Conservation (phyloP, 2,329 filamentous ascomycete species). For the Fusarium sp. region DNA sequence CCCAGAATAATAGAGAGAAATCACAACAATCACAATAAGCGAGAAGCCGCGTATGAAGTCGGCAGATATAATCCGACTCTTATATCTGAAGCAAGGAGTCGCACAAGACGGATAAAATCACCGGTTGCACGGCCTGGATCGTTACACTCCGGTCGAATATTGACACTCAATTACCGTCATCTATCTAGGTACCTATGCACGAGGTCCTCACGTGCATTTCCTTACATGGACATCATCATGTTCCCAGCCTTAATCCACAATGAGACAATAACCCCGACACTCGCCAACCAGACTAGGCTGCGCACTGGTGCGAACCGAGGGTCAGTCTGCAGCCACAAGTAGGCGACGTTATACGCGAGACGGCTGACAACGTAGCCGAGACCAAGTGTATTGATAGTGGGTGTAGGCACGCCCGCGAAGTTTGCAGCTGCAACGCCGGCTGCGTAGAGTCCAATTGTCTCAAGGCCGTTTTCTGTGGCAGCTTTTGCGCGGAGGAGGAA, state of each 20-base stretch:
- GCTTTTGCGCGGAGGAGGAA: slow-evolving; percentile 67
- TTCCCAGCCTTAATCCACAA: slow-evolving; percentile 60
- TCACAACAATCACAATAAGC: slow-evolving; percentile 8
- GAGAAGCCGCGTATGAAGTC: slow-evolving; percentile 9
- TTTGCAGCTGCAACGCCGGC: slow-evolving; percentile 62
- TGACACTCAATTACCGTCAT: neutral
- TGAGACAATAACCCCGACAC: slow-evolving; percentile 52
- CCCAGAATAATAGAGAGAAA: neutral
- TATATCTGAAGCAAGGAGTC: slow-evolving; percentile 26
- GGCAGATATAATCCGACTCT: slow-evolving; percentile 26
- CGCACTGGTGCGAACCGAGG: slow-evolving; percentile 55
- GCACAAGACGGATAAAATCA: slow-evolving; percentile 17
- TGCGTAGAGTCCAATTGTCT: slow-evolving; percentile 60
- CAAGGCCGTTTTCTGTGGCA: slow-evolving; percentile 59
- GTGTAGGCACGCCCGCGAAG: slow-evolving; percentile 55
- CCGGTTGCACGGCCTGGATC: slow-evolving; percentile 13
- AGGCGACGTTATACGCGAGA: slow-evolving; percentile 58
- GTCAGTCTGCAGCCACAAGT: slow-evolving; percentile 60
- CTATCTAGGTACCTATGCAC: neutral
- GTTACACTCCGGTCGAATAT: slow-evolving; percentile 1
- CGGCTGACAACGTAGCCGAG: slow-evolving; percentile 58
- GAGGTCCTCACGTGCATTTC: neutral
- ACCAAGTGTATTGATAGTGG: slow-evolving; percentile 57
- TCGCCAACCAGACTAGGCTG: slow-evolving; percentile 55
- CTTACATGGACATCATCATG: slow-evolving; percentile 34